Base-by-base conservation (phyloP, 176 grass and related monocot genomes). In the Paspalum vaginatum region DNA sequence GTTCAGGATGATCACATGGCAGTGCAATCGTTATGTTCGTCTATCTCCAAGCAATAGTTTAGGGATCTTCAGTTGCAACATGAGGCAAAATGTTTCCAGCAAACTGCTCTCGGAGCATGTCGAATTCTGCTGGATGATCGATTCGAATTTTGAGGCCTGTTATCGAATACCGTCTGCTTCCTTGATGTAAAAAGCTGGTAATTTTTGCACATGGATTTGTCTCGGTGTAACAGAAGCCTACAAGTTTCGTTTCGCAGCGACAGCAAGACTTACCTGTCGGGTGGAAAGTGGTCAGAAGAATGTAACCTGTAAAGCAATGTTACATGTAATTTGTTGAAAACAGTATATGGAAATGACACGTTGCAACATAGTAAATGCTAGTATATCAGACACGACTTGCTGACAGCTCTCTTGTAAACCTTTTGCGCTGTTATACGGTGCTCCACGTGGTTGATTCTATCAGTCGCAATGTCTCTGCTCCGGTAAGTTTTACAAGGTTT, bases 271-370 rank as follows among this genome's bases (percentile, higher is more conserved):
- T 40, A 54, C 13, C 7, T 64, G 65, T 72, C 21, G 12, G 26
- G 26, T 26, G 13, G 57, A 14, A 37, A 40, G 53, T 68, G 76
- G 32, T 76, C 32, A 80, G 27, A 40, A 18, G 67, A 75, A 75
- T 77, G 65, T 89, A 81, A 89, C 78, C 15, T 89, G 87, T 81
- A 77, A 81, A 89, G 57, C 59, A 37, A 57, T 59, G 42, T 78
- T 22, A 72, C 66, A 45, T 75, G 70, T 46, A 70, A 64, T 57
- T 65, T 58, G 74, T 58, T 73, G 74, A 67, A 55, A 68, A 68
- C 27, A 17, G 42, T 88, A 84, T 62, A 70, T 51, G 6, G 58
- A 46, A 45, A 72, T 56, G 45, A 50, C 58, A 21, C 21, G 26
- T 85, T 72, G 81, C 50, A 49, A 32, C 65, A 77, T 58, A 65